Base-by-base conservation (phyloP, 31 red algal species). In the Asparagopsis taxiformis region DNA sequence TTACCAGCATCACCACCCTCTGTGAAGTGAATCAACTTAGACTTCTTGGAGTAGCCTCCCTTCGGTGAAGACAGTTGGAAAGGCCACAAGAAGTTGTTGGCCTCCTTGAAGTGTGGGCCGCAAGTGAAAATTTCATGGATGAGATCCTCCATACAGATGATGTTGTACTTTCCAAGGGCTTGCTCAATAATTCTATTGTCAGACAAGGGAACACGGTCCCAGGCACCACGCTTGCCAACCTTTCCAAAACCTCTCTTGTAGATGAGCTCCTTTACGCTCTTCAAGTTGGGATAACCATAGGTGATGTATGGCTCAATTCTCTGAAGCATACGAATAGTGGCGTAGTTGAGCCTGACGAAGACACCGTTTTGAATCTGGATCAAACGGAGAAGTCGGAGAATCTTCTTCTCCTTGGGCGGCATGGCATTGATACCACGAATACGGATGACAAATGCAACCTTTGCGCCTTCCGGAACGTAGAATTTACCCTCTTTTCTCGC, bases 341-440 rank as follows among this genome's bases (percentile, higher is more conserved):
- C 90, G 32, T 92, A 90, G 75, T 98, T 98, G 22, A 98, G 74
- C 68, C 85, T 89, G 24, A 98, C 74, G 79, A 98, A 98, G 3
- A 98, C 95, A n/a, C 95, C 95, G 59, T 98, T 98, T 59, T 98
- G 88, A 54, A 98, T 90, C 56, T 98, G 95, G 17, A 90, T 78
- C 44, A 98, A 72, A 31, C 95, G 83, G 22, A 98, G 62, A 11
- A 98, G 79, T 33, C 75, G 82, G 24, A 98, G 73, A 55, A 98
- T 91, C 81, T 93, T 98, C 64, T 82, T 72, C 64, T 83, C 80
- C 79, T 93, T 92, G 25, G 95, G 95, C 31, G 90, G 77, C 68
- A 98, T 82, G 16, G 84, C 85, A 49, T 88, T 82, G 71, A 98
- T 98, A 91, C 95, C 95, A 33, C 89, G 67, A 59, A 98, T 98